phyloP scores from a whole-genome alignment of 2,329 filamentous ascomycete species.

The Apiospora rasikravindrae region DNA sequence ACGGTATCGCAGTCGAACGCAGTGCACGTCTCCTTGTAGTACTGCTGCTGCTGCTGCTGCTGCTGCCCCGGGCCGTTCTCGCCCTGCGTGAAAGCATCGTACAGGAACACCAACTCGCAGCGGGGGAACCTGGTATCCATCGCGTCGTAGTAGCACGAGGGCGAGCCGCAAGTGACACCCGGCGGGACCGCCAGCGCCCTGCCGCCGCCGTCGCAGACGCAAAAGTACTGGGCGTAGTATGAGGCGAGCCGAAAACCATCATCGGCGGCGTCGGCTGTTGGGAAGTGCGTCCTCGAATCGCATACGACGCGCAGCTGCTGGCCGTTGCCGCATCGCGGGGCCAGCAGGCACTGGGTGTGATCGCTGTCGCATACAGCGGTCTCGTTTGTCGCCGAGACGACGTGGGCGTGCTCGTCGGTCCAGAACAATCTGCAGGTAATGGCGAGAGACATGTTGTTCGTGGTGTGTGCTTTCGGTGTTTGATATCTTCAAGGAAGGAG shows the following conservation, averaged over 20 bases:
- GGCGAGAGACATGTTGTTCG: not conserved
- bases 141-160: not conserved
- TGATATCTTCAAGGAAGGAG: too few species aligned
- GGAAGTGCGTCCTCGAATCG: not conserved
- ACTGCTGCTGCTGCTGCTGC: not conserved
- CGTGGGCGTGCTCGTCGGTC: not conserved
- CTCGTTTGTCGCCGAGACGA: not conserved
- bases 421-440: not conserved
- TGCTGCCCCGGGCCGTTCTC: too few species aligned
- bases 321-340: not conserved
- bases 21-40: not conserved
- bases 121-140: not conserved
- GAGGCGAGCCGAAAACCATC: not conserved
- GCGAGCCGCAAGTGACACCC: not conserved
- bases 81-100: not conserved
- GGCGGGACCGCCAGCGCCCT: not conserved
- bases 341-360: not conserved
- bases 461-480: too few species aligned
- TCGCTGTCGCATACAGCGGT: not conserved
- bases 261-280: not conserved
- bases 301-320: not conserved
- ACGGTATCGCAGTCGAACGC: not conserved
- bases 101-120: not conserved
- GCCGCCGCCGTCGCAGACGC: not conserved
- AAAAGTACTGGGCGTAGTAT: not conserved